Percentiles rank a stretch among this genome's conserved stretches.
Conservation (phyloP, 805 yeast species). For the Hanseniaspora nectarophila region DNA sequence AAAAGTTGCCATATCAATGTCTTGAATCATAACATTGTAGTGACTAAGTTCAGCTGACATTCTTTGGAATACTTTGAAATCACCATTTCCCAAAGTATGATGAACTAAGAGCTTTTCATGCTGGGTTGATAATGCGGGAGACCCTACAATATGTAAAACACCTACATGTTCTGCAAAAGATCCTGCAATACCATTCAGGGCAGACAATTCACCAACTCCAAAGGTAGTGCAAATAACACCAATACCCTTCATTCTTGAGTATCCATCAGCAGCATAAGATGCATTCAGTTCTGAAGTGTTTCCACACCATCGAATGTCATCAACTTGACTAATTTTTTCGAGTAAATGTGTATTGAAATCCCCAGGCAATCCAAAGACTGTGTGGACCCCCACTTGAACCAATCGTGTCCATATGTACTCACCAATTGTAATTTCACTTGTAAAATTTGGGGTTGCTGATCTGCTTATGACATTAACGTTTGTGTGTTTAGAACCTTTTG, state of each 20-base stretch:
- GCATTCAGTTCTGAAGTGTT: slow-evolving; percentile 82
- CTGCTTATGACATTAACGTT: neutral
- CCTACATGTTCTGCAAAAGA: slow-evolving; percentile 76
- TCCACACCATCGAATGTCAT: slow-evolving; percentile 58
- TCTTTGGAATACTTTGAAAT: slow-evolving; percentile 44
- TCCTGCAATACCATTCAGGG: slow-evolving; percentile 73
- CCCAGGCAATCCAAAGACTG: slow-evolving; percentile 67
- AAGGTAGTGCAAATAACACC: slow-evolving; percentile 43
- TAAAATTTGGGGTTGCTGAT: slow-evolving; percentile 8
- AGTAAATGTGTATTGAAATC: slow-evolving; percentile 55
- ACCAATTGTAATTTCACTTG: slow-evolving; percentile 37
- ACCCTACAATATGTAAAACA: slow-evolving; percentile 74
- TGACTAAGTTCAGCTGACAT: slow-evolving; percentile 32
- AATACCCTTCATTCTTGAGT: slow-evolving; percentile 41
- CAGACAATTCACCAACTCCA: slow-evolving; percentile 86
- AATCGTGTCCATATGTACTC: slow-evolving; percentile 55
- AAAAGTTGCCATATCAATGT: slow-evolving; percentile 41
- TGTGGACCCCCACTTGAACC: slow-evolving; percentile 37
- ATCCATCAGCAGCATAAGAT: slow-evolving; percentile 86
- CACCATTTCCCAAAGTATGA: slow-evolving; percentile 23
- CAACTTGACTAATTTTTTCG: slow-evolving; percentile 48
- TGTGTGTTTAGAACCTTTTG: neutral
- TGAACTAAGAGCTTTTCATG: slow-evolving; percentile 29
- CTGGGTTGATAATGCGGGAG: slow-evolving; percentile 38
- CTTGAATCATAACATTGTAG: slow-evolving; percentile 50